Evolutionary conservation across 1,139 yeast species (phyloP).

Genomic region (Geotrichum macrosporum): DNA sequence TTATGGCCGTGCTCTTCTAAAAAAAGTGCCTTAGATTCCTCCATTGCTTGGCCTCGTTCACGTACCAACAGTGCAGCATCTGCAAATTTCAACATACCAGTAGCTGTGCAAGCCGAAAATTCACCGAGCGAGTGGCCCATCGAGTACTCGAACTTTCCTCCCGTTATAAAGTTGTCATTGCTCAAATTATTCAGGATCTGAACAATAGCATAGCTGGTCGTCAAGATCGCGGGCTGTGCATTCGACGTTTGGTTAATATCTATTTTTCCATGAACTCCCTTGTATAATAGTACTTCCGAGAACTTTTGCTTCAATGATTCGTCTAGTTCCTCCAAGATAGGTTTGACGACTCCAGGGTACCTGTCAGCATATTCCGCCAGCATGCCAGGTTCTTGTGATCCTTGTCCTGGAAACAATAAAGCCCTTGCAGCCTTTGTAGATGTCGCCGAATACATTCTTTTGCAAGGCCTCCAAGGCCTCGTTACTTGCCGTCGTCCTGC

Average conservation of each 20-base stretch:
- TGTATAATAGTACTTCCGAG: conserved; percentile 29
- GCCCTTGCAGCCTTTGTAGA: conserved; percentile 13
- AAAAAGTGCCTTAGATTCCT: conserved; percentile 30
- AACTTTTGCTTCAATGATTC: conserved; percentile 32
- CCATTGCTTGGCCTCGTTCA: conserved; percentile 52
- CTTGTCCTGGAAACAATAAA: conserved; percentile 41
- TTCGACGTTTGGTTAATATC: conserved; percentile 43
- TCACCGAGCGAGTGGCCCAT: conserved; percentile 66
- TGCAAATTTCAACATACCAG: conserved; percentile 43
- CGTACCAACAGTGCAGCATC: conserved; percentile 50
- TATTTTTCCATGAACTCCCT: conserved; percentile 22
- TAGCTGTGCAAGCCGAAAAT: conserved; percentile 49
- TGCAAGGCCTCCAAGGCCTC: not conserved
- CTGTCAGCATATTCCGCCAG: conserved; percentile 29
- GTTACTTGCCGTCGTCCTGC: not conserved
- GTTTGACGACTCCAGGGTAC: conserved; percentile 28
- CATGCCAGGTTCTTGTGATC: conserved; percentile 40
- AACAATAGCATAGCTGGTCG: conserved; percentile 44
- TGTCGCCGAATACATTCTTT: conserved; percentile 7
- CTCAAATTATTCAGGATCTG: conserved; percentile 35
- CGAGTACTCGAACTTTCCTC: conserved; percentile 29
- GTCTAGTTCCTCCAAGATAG: conserved; percentile 36
- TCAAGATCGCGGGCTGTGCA: conserved; percentile 60
- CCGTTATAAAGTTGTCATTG: conserved; percentile 27
- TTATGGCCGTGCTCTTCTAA: conserved; percentile 35